These are phyloP conservation scores for Lepraria neglecta DNA, from an alignment of 495 filamentous ascomycete genomes.

Conservation along the genomic window DNA sequence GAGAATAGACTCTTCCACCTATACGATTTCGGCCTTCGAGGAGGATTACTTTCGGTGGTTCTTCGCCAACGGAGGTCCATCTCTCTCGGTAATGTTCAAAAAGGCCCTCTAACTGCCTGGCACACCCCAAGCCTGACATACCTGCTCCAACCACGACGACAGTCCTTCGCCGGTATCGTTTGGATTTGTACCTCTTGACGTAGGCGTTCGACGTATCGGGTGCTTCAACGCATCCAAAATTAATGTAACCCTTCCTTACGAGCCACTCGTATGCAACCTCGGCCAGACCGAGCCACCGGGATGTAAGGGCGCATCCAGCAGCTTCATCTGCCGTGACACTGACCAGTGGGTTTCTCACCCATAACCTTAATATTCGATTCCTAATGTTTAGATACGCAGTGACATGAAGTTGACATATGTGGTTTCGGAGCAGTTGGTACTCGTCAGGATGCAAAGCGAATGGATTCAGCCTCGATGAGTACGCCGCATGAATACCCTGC, in stretches of 20 bases:
- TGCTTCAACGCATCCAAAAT: conserved; percentile 83
- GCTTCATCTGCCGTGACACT: conserved; percentile 83
- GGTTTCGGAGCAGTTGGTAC: conserved; percentile 67
- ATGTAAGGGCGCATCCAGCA: conserved; percentile 82
- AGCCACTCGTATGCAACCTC: conserved; percentile 90
- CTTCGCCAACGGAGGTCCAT: conserved; percentile 55
- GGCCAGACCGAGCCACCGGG: conserved; percentile 85
- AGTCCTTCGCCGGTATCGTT: conserved; percentile 49
- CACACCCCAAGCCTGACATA: conserved; percentile 86
- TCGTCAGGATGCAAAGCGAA: conserved; percentile 84
- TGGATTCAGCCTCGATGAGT: conserved; percentile 82
- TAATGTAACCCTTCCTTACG: conserved; percentile 85
- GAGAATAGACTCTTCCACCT: conserved; percentile 93
- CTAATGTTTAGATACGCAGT: conserved; percentile 96
- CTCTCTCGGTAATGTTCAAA: conserved; percentile 67
- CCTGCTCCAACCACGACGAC: conserved; percentile 91
- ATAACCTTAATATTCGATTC: conserved; percentile 88
- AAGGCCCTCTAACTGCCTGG: conserved; percentile 80
- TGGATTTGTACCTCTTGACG: conserved; percentile 30
- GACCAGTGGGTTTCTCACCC: conserved; percentile 84
- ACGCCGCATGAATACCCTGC: conserved; percentile 81
- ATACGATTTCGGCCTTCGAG: conserved; percentile 82
- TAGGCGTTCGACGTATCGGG: conserved; percentile 38
- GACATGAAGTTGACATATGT: conserved; percentile 82
- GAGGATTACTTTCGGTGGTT: conserved; percentile 66